phyloP scores from a whole-genome alignment of 1,284 basidiomycete species.

The Leccinum subrobustum region DNA sequence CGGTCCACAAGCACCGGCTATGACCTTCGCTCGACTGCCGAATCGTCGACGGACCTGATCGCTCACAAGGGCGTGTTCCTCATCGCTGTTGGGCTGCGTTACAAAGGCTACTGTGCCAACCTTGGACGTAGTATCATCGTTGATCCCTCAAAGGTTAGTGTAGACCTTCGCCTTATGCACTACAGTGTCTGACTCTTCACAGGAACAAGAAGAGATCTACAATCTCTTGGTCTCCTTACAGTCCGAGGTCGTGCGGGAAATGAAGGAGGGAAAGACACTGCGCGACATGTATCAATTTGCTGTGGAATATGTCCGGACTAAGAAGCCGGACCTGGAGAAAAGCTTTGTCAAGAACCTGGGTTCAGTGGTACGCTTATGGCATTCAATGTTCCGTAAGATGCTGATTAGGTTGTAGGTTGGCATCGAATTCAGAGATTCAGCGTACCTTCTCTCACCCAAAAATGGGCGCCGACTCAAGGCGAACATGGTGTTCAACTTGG shows the following conservation, averaged over 20 bases:
- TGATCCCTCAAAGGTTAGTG: slow-evolving; percentile 80
- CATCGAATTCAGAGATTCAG: slow-evolving; percentile 91
- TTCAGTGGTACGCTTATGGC: slow-evolving; percentile 65
- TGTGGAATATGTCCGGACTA: slow-evolving; percentile 69
- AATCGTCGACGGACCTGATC: slow-evolving; percentile 82
- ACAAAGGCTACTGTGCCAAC: slow-evolving; percentile 92
- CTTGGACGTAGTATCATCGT: slow-evolving; percentile 94
- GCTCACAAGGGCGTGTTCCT: slow-evolving; percentile 91
- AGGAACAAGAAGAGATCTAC: slow-evolving; percentile 92
- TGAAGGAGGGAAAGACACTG: slow-evolving; percentile 79
- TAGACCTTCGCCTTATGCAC: not conserved
- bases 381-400: not conserved
- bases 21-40: slow-evolving; percentile 84
- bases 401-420: slow-evolving; percentile 62
- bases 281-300: slow-evolving; percentile 84
- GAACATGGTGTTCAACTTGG: slow-evolving; percentile 86
- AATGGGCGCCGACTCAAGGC: slow-evolving; percentile 70
- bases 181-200: slow-evolving; percentile 9
- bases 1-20: slow-evolving; percentile 80
- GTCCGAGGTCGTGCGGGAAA: slow-evolving; percentile 68
- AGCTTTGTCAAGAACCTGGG: slow-evolving; percentile 90
- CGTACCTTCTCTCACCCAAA: slow-evolving; percentile 82
- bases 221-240: slow-evolving; percentile 79
- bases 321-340: slow-evolving; percentile 81
- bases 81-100: slow-evolving; percentile 86